A percentile compares a stretch with the other conserved stretches of the same genome.
phyloP scores from a whole-genome alignment of 345 rosid genomes.

The Eucalyptus cloeziana region DNA sequence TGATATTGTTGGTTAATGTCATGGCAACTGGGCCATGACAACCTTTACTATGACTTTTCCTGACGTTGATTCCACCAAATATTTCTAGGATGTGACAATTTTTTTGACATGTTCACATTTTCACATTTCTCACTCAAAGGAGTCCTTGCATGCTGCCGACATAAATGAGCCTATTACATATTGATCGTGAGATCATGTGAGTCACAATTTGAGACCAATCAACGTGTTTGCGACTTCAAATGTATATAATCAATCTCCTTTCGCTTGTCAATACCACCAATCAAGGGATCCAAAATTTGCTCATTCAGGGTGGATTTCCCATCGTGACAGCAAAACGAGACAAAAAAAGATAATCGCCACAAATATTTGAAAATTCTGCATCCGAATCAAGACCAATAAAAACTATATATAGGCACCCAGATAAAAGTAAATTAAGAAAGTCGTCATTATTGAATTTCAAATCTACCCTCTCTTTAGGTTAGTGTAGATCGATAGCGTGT shows the following conservation, averaged over 20 bases:
- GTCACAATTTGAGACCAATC: background rate
- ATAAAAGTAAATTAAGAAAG: background rate
- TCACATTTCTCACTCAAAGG: background rate
- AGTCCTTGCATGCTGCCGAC: background rate
- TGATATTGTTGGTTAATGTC: background rate
- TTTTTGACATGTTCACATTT: background rate
- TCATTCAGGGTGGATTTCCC: background rate
- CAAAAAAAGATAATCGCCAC: background rate
- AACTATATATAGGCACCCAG: background rate
- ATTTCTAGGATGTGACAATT: background rate
- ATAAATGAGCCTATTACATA: background rate
- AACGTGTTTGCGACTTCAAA: background rate
- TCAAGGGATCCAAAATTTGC: background rate
- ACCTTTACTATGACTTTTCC: background rate
- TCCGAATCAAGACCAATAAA: background rate
- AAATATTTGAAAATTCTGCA: background rate
- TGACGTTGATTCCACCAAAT: background rate
- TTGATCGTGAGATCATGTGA: background rate
- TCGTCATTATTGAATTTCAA: background rate
- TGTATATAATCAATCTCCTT: background rate
- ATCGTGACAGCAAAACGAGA: background rate
- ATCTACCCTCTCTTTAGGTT: background rate
- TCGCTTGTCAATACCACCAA: background rate
- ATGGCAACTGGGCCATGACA: background rate
- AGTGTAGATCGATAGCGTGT: background rate